Base-by-base conservation (phyloP, 2,329 filamentous ascomycete species). In the Ceratocystiopsis minuta region DNA sequence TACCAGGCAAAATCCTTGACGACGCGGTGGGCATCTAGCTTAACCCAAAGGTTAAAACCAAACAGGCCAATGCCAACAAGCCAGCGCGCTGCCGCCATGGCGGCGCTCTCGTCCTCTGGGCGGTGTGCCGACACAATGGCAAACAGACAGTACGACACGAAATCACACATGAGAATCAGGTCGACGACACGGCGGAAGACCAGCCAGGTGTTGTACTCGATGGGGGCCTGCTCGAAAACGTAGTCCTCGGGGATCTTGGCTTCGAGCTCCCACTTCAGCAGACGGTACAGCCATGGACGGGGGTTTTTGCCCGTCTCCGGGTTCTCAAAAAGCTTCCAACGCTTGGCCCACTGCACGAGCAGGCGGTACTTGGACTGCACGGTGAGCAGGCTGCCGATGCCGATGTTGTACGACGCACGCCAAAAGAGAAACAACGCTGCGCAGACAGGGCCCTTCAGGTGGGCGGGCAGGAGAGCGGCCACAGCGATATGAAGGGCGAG, bases 1-100 rank as follows among this genome's bases (percentile, higher is more conserved):
- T 96, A 98, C 90, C 90, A 98, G 24, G 90, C 90, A 63, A 87
- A 98, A 61, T 98, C 90, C 61, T 96, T 96, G 56, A 98, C 90
- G 39, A 98, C 90, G 46, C 90, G 75, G 60, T 98, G 90, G 16
- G 90, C 90, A 60, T 98, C 90, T 47, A 98, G 70, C 63, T 98
- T 98, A 49, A 98, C 90, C 87, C 90, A 96, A 17, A 96, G 70
- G 59, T 96, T 98, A 71, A 98, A 96, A 44, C 82, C 70, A 48
- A 98, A 79, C 20, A 96, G 69, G 35, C 71, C 61, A 49, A 88
- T 71, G 40, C 90, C 90, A 38, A 78, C 67, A 4, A 66, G 56
- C 90, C 90, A 98, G 46, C 90, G 80, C 43, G 77, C 68, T 41
- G 73, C 51, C 38, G 79, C 79, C 60, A 92, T 72, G 48, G 75